phyloP scores from a whole-genome alignment of 768 basidiomycete species.

The Royoungia palumana region DNA sequence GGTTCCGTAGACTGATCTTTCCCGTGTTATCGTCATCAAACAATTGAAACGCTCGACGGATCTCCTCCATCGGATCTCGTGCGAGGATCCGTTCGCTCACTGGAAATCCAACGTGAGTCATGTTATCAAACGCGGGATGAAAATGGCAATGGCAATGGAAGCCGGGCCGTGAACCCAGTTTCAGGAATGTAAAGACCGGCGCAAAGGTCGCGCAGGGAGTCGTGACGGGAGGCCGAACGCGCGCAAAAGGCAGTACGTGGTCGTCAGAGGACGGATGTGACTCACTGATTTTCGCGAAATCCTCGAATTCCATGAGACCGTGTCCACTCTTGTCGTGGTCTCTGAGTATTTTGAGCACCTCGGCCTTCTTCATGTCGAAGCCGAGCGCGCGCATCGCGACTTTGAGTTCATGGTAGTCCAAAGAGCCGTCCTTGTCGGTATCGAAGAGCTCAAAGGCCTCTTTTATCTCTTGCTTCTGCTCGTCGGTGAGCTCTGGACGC shows the following conservation, averaged over 20 bases:
- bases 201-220: neutral
- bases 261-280: conserved; percentile 9
- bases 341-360: conserved; percentile 89
- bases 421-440: conserved; percentile 93
- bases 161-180: neutral
- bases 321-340: conserved; percentile 86
- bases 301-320: conserved; percentile 87
- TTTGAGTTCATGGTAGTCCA: conserved; percentile 99
- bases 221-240: neutral
- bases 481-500: conserved; percentile 81
- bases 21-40: conserved; percentile 97
- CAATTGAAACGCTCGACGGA: conserved; percentile 90
- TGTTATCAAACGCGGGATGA: neutral
- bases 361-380: conserved; percentile 97
- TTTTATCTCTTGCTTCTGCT: conserved; percentile 94
- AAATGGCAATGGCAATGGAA: neutral
- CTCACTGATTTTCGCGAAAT: conserved; percentile 89
- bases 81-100: conserved; percentile 94
- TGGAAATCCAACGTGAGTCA: conserved; percentile 35
- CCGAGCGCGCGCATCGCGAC: conserved; percentile 98
- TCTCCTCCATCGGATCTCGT: conserved; percentile 95
- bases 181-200: neutral
- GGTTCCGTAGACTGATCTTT: conserved; percentile 87
- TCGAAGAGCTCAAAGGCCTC: conserved; percentile 99
- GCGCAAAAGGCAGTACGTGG: neutral